Evolutionary conservation across 148 eudicot genomes (phyloP), one percentile per base, ranked within the genome.

Genomic region (Vaccinium darrowii): DNA sequence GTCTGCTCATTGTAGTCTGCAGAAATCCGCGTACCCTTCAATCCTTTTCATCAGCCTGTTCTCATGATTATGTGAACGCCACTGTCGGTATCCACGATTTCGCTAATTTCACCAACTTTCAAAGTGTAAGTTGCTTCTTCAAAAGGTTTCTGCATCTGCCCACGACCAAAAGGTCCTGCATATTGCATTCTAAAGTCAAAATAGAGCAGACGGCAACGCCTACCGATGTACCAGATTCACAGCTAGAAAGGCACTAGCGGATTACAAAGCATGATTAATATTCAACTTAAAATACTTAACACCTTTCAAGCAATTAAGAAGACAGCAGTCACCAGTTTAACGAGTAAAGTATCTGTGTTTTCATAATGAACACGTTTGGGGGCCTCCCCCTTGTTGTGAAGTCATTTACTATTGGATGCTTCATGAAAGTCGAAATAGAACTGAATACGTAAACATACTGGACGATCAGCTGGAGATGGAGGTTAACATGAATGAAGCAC

Each of bases 111-210:
- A 1, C 95, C 98, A 30, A 94, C 93, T 50, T 92, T 89, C 33
- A 94, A 89, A 19, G 91, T 91, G 84, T 84, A 95, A 12, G 98
- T 89, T 63, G 98, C 97, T 71, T 95, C 93, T 89, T 95, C 98
- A 83, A 95, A 95, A 49, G 98, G 97, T 88, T 91, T 95, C 91
- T 95, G 98, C 98, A 95, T 95, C 90, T 95, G 94, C 33, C 94
- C 94, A 77, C 86, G 90, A 23, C 97, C 95, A 78, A 95, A 94
- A 2, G 93, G 84, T 54, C 98, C 98, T 95, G 90, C 87, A 90
- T 25, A 7, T 23, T n/a, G 49, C 16, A 52, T 51, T 77, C 8
- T 51, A 13, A 5, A 77, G 58, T 77, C 80, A 77, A 25, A 25
- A 77, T n/a, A 51, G 19, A 27, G 36, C 36, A 8, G 30, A 76